Evolutionary conservation across 257 asterid species (phyloP), one percentile per base, ranked within the genome.

Genomic region (Fraxinus pennsylvanica): DNA sequence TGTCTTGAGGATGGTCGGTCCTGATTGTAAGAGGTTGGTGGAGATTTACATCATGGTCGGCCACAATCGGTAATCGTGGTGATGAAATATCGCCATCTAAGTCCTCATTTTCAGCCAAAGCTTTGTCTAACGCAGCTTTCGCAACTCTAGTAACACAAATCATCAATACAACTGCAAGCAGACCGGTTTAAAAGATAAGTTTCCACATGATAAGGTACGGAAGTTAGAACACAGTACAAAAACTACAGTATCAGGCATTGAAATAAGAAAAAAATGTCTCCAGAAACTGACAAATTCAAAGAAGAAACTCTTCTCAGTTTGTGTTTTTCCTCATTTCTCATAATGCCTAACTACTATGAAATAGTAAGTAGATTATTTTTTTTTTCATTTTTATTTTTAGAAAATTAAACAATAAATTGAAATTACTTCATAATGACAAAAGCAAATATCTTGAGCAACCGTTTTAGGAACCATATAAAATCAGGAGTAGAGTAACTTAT

Each of bases 81-180:
- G 87, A 82, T 78, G 86, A 68, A 39, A 45, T 57, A 71, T 81
- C 84, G 9, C 81, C 88, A 13, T 87, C 89, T 45, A 66, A 43
- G 59, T 86, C 92, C 81, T 85, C 90, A 17, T 88, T 91, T 81
- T 93, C 97, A 33, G 94, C 97, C 84, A 93, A 88, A 12, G 97
- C 97, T 77, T 90, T 93, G 1, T 93, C 97, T 66, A 93, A 78
- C 74, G 97, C 94, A 32, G 89, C 82, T 82, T 89, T 91, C 27
- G 97, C 97, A 43, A 92, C 97, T 85, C 88, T 87, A 10, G 85
- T 91, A 33, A 92, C 92, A 47, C 94, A 91, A 52, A 87, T 78
- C 8, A 95, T 83, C 68, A 93, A 78, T 61, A 87, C 7, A 71
- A 79, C 98, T 94, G 93, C 90, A 81, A 84, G 78, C 29, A 74